Percentiles rank a stretch among this genome's conserved stretches.
These are phyloP conservation scores for Globisporangium abappressorium DNA, from an alignment of 352 stramenopile genomes.

Conservation along the genomic window DNA sequence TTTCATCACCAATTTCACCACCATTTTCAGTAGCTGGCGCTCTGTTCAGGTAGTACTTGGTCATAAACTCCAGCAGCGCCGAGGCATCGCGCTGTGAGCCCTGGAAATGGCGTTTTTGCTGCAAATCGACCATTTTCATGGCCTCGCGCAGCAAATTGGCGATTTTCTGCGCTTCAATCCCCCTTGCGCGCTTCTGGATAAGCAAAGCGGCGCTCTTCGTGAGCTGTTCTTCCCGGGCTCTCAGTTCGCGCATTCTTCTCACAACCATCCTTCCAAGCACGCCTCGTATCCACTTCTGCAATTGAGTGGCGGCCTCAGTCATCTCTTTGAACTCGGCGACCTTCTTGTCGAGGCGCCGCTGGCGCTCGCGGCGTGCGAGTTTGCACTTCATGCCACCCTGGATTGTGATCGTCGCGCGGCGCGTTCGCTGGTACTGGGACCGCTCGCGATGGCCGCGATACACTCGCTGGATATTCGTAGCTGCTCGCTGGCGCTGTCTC, in stretches of 20 bases:
- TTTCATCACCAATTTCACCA: background rate
- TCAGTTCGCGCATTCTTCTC: slow-evolving; percentile 23
- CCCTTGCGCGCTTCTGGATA: slow-evolving; percentile 54
- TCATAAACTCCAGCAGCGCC: slow-evolving; percentile 49
- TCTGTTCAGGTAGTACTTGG: slow-evolving; percentile 30
- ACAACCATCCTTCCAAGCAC: slow-evolving; percentile 24
- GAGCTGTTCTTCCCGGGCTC: slow-evolving; percentile 26
- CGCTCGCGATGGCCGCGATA: slow-evolving; percentile 23
- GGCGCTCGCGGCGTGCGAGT: slow-evolving; percentile 26
- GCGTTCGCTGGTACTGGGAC: slow-evolving; percentile 16
- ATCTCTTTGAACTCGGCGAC: slow-evolving; percentile 13
- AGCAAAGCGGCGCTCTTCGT: slow-evolving; percentile 39
- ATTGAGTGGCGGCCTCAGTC: slow-evolving; percentile 19
- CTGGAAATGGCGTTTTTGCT: slow-evolving; percentile 45
- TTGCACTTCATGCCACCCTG: slow-evolving; percentile 41
- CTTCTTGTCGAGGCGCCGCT: slow-evolving; percentile 13
- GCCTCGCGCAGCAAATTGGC: slow-evolving; percentile 38
- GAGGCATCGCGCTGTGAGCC: slow-evolving; percentile 29
- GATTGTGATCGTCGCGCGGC: slow-evolving; percentile 34
- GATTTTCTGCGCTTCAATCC: slow-evolving; percentile 37
- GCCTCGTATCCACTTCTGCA: slow-evolving; percentile 38
- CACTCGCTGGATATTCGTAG: slow-evolving; percentile 39
- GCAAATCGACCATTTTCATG: slow-evolving; percentile 35
- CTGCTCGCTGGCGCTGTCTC: slow-evolving; percentile 13
- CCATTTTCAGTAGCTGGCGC: background rate